phyloP scores from a whole-genome alignment of 2,329 filamentous ascomycete genomes.

The Metarhizium brunneum region DNA sequence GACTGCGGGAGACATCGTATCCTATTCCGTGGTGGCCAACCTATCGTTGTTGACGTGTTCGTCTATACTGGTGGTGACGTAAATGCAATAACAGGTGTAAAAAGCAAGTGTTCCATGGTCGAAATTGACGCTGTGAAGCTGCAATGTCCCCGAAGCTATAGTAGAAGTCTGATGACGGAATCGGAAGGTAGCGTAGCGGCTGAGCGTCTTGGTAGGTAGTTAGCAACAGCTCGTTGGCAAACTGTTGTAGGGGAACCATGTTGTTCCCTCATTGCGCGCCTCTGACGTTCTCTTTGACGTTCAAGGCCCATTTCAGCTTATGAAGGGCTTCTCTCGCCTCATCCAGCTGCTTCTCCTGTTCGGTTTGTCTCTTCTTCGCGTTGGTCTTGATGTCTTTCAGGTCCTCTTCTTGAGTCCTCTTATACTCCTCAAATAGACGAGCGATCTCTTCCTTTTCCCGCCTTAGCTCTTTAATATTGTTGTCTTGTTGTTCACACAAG shows the following conservation, averaged over 20 bases:
- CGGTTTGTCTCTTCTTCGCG: conserved; percentile 47
- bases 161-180: not conserved
- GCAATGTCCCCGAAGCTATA: too few species aligned
- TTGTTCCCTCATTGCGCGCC: conserved; percentile 34
- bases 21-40: conserved; percentile 4
- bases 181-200: not conserved
- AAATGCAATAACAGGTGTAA: not conserved
- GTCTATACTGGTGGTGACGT: conserved; percentile 4
- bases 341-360: conserved; percentile 49
- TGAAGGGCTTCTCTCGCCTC: conserved; percentile 52
- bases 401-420: conserved; percentile 51
- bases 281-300: conserved; percentile 52
- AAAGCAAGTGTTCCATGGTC: too few species aligned
- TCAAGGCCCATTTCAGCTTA: conserved; percentile 65
- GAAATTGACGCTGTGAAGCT: too few species aligned
- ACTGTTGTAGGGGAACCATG: not conserved
- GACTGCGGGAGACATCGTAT: conserved; percentile 3
- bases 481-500: conserved; percentile 64
- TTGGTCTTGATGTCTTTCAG: conserved; percentile 50
- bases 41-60: conserved; percentile 1
- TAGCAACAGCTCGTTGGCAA: not conserved
- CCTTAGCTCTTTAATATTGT: conserved; percentile 52
- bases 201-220: not conserved
- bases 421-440: conserved; percentile 54
- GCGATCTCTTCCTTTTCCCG: conserved; percentile 54